Evolutionary conservation across 345 rosid genomes (phyloP).

Genomic region (Citrus medica): DNA sequence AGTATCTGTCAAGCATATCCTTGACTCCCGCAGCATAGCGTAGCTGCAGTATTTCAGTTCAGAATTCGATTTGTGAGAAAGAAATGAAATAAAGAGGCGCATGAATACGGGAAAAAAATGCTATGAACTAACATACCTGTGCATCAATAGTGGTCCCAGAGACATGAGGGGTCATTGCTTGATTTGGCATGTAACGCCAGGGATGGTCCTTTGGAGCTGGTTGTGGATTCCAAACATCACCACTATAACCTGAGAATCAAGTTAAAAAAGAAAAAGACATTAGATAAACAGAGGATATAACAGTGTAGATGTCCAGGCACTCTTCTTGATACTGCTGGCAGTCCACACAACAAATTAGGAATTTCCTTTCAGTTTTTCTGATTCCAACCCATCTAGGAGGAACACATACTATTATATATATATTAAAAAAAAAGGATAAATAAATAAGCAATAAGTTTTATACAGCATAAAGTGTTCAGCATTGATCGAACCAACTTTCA

Average conservation of each 20-base stretch:
- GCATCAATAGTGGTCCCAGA: conserved; percentile 97
- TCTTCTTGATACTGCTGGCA: not conserved
- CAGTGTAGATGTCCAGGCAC: not conserved
- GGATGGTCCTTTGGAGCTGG: conserved; percentile 98
- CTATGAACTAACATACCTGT: conserved; percentile 42
- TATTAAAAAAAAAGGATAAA: no score
- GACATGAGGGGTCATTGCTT: conserved; percentile 96
- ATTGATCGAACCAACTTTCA: not conserved
- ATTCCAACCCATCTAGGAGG: not conserved
- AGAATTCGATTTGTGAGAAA: conserved; percentile 1
- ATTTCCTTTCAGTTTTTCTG: not conserved
- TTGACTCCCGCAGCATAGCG: conserved; percentile 87
- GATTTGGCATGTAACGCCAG: conserved; percentile 99
- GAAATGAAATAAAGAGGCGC: not conserved
- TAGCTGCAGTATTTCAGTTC: conserved; percentile 39
- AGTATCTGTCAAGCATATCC: conserved; percentile 92
- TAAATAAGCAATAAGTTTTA: not conserved
- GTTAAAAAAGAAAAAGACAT: not conserved
- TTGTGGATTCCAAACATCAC: conserved; percentile 94
- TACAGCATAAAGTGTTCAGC: not conserved
- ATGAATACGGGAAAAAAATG: not conserved
- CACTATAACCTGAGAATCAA: conserved; percentile 69
- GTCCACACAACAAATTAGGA: not conserved
- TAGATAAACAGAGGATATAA: not conserved
- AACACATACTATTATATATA: not conserved